These are phyloP conservation scores for Pleurotus cornucopiae DNA, from an alignment of 768 basidiomycete species.

Conservation along the genomic window DNA sequence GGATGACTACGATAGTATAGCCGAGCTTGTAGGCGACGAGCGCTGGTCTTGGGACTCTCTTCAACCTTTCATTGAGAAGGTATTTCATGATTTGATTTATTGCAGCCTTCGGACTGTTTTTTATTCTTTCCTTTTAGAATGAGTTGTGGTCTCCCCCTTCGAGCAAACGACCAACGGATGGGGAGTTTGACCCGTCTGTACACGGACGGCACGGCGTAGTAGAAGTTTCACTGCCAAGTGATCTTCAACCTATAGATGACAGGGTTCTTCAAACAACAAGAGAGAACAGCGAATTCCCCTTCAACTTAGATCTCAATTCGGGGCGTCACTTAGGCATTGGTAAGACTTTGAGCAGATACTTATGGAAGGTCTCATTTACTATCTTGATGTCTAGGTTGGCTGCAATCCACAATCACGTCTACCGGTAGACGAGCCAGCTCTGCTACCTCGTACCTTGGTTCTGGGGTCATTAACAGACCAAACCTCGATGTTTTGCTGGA, in stretches of 20 bases:
- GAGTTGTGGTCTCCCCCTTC: constrained; percentile 16
- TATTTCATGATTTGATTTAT: not conserved
- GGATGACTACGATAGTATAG: constrained; percentile 22
- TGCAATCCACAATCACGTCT: constrained; percentile 24
- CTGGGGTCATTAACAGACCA: constrained; percentile 18
- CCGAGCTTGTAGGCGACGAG: constrained; percentile 18
- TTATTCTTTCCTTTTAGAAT: constrained; percentile 7
- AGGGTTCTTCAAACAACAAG: constrained; percentile 20
- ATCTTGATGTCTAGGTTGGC: constrained; percentile 18
- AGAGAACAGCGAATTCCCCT: constrained; percentile 23
- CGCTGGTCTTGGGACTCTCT: constrained; percentile 26
- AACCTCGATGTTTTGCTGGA: constrained; percentile 29
- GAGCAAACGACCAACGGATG: constrained; percentile 19
- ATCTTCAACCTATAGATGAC: constrained; percentile 11
- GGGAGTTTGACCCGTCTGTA: constrained; percentile 22
- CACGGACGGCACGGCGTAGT: constrained; percentile 20
- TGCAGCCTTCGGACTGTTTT: too few relatives aligned
- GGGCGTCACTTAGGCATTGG: constrained; percentile 26
- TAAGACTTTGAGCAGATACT: not conserved
- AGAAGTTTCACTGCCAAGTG: constrained; percentile 18
- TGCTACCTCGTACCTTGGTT: constrained; percentile 25
- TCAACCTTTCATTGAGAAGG: constrained; percentile 19
- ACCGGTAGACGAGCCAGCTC: constrained; percentile 25
- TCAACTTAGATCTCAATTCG: constrained; percentile 28
- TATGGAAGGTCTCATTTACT: not conserved